A percentile compares a stretch with the other conserved stretches of the same genome.
Conservation (phyloP, 257 asterid genomes). For the Solanum pimpinellifolium region DNA sequence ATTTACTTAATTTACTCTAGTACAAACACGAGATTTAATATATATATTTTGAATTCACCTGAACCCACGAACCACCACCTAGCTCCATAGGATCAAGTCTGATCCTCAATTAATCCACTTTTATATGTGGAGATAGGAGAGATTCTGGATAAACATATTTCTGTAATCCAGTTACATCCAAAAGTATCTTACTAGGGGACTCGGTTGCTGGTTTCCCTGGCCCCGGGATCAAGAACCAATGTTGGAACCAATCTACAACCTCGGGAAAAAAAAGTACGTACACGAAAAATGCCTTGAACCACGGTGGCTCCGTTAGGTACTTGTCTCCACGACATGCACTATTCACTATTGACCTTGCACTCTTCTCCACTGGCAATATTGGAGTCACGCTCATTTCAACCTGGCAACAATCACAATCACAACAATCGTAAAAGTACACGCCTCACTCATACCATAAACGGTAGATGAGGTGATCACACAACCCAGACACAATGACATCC, state of each 20-base stretch:
- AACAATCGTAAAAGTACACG: not conserved
- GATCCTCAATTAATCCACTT: constrained; percentile 12
- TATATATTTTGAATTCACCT: too few species aligned
- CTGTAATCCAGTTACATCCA: constrained; percentile 37
- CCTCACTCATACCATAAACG: not conserved
- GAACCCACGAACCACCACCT: too few species aligned
- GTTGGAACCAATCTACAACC: constrained; percentile 38
- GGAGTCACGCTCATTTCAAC: constrained; percentile 35
- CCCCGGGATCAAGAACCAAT: constrained; percentile 31
- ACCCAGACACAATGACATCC: not conserved
- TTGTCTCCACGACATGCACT: constrained; percentile 61
- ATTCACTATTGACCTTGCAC: constrained; percentile 34
- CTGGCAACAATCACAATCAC: constrained; percentile 7
- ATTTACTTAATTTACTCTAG: too few species aligned
- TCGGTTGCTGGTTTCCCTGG: constrained; percentile 28
- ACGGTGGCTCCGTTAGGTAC: constrained; percentile 38
- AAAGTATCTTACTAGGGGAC: constrained; percentile 39
- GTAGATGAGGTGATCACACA: not conserved
- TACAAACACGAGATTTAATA: too few species aligned
- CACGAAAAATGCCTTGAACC: constrained; percentile 28
- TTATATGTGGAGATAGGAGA: constrained; percentile 42
- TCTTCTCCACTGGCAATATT: constrained; percentile 15
- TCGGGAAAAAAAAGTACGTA: constrained; percentile 33
- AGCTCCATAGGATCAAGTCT: too few species aligned
- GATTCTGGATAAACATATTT: constrained; percentile 43